phyloP scores from a whole-genome alignment of 306 rosid species.

The Crataegus laevigata region DNA sequence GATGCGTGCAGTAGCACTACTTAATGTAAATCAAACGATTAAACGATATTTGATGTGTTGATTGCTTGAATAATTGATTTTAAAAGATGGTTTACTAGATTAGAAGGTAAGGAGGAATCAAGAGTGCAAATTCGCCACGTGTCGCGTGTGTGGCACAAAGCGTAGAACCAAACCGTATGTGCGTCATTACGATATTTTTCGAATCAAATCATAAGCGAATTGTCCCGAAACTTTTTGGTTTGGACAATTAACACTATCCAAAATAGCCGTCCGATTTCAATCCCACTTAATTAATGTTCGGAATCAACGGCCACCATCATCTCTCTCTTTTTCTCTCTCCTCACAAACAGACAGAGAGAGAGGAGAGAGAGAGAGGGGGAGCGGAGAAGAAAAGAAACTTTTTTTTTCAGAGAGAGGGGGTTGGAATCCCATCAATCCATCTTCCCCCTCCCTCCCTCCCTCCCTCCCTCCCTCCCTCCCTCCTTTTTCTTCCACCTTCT shows the following conservation, averaged over 20 bases:
- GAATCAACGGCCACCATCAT: slow-evolving; percentile 39
- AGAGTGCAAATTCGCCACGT: background rate
- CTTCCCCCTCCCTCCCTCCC: slow-evolving; percentile 11
- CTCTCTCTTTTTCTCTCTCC: slow-evolving; percentile 25
- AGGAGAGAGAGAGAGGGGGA: slow-evolving; percentile 2
- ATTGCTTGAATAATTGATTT: too few species aligned
- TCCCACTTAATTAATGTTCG: slow-evolving; percentile 4
- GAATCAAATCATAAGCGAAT: background rate
- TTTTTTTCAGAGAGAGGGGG: slow-evolving; percentile 25
- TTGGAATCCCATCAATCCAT: slow-evolving; percentile 29
- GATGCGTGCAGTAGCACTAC: too few species aligned
- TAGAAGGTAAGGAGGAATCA: background rate
- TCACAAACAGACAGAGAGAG: background rate
- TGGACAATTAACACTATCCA: background rate
- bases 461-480: slow-evolving; percentile 5
- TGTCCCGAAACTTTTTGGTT: background rate
- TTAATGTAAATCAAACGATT: too few species aligned
- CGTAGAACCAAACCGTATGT: background rate
- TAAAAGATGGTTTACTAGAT: too few species aligned
- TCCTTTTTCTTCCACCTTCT: slow-evolving; percentile 16
- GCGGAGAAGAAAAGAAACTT: slow-evolving; percentile 51
- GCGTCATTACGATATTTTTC: background rate
- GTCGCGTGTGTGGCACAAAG: background rate
- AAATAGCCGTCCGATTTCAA: slow-evolving; percentile 42
- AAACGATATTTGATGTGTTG: too few species aligned